These are phyloP conservation scores for Magnusiomyces suaveolens DNA, from an alignment of 1,139 yeast genomes.

Conservation along the genomic window DNA sequence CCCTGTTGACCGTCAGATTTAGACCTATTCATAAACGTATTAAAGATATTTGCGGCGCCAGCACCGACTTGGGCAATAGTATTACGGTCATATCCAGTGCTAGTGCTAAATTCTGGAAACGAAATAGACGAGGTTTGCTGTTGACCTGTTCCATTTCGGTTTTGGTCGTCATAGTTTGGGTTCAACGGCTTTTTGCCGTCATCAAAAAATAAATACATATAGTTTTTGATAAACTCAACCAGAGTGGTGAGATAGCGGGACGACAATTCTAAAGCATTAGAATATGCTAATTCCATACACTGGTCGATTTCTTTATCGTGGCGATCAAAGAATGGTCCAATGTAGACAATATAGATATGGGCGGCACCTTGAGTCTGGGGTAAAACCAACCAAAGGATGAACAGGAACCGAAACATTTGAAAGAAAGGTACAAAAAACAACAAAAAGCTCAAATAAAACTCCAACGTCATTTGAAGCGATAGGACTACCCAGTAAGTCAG, in stretches of 20 bases:
- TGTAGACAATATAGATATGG: constrained; percentile 25
- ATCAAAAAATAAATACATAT: constrained; percentile 3
- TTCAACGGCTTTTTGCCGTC: background rate
- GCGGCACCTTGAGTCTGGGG: constrained; percentile 40
- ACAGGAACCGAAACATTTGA: constrained; percentile 33
- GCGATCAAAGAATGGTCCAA: constrained; percentile 29
- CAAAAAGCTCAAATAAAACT: constrained; percentile 37
- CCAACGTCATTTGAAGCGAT: constrained; percentile 37
- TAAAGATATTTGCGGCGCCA: background rate
- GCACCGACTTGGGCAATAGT: background rate
- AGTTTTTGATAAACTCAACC: constrained; percentile 7
- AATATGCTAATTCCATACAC: constrained; percentile 19
- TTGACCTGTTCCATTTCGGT: background rate
- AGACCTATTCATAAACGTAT: background rate
- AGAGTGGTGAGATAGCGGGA: constrained; percentile 17
- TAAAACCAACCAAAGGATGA: constrained; percentile 44
- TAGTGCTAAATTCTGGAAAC: background rate
- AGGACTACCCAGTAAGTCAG: constrained; percentile 52
- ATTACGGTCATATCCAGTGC: background rate
- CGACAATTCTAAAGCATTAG: constrained; percentile 20
- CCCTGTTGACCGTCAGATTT: background rate
- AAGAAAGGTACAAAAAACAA: constrained; percentile 43
- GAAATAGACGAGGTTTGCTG: background rate
- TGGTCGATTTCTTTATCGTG: constrained; percentile 29
- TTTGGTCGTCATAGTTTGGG: background rate